phyloP scores from a whole-genome alignment of 2,329 filamentous ascomycete species.

The Ophiostoma australiae region DNA sequence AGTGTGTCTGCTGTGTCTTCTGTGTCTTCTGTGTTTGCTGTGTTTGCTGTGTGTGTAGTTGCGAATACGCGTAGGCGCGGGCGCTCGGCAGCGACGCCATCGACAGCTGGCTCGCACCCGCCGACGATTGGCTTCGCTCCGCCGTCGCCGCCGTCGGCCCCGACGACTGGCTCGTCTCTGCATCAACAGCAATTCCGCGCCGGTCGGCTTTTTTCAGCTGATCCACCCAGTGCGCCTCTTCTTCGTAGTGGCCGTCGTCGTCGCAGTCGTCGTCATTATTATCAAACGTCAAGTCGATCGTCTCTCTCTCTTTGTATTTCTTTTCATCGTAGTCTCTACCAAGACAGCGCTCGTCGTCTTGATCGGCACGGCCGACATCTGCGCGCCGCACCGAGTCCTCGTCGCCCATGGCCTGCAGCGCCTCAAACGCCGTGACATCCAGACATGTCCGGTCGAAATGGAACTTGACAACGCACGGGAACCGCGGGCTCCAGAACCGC shows the following conservation, averaged over 20 bases:
- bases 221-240: constrained; percentile 49
- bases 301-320: not conserved
- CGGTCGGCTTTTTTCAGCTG: constrained; percentile 55
- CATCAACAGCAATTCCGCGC: constrained; percentile 40
- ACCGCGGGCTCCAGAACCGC: constrained; percentile 68
- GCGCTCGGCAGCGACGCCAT: not conserved
- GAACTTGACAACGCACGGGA: constrained; percentile 70
- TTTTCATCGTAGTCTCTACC: not conserved
- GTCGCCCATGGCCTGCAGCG: constrained; percentile 60
- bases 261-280: too few species aligned
- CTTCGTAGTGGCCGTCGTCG: not conserved
- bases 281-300: not conserved
- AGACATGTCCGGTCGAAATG: constrained; percentile 68
- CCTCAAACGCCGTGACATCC: constrained; percentile 63
- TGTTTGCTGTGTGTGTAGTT: not conserved
- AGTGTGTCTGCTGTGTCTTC: not conserved
- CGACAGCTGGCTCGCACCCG: not conserved
- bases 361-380: not conserved
- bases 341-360: not conserved
- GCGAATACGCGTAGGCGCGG: not conserved
- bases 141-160: constrained; percentile 25
- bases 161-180: constrained; percentile 41
- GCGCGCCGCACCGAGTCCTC: constrained; percentile 34
- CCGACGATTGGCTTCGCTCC: constrained; percentile 6
- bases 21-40: not conserved